Percentiles rank a stretch among this genome's conserved stretches.
These are phyloP conservation scores for Plasmodium sp. DNA, from an alignment of 169 alveolate species.

Conservation along the genomic window DNA sequence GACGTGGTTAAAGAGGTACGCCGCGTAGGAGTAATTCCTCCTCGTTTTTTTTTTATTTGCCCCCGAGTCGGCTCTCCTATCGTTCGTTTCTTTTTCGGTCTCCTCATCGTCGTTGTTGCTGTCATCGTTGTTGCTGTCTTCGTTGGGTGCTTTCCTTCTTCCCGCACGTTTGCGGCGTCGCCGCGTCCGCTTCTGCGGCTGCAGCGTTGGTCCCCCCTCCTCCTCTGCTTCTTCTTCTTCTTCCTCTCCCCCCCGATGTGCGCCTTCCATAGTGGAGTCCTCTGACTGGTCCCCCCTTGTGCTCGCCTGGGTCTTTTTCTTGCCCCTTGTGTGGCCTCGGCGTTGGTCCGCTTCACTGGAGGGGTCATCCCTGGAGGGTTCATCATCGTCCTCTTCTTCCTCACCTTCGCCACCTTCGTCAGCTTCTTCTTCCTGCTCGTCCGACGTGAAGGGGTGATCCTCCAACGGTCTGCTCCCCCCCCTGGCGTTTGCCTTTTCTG, in stretches of 20 bases:
- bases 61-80: background rate
- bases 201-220: background rate
- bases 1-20: conserved; percentile 36
- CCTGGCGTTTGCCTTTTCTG: background rate
- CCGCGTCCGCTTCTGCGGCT: background rate
- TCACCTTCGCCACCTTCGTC: background rate
- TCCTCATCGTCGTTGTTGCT: background rate
- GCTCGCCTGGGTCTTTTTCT: background rate
- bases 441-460: background rate
- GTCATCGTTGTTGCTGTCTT: background rate
- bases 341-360: background rate
- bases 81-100: background rate
- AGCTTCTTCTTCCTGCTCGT: background rate
- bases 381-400: background rate
- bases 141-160: background rate
- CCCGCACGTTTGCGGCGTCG: background rate
- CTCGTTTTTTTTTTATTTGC: conserved; percentile 14
- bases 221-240: background rate
- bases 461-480: background rate
- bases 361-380: background rate
- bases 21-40: conserved; percentile 30
- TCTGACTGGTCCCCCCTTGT: background rate
- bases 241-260: background rate
- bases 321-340: background rate
- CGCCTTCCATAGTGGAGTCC: background rate